Evolutionary conservation across 2,329 filamentous ascomycete species (phyloP).

Genomic region (Diplodia seriata): DNA sequence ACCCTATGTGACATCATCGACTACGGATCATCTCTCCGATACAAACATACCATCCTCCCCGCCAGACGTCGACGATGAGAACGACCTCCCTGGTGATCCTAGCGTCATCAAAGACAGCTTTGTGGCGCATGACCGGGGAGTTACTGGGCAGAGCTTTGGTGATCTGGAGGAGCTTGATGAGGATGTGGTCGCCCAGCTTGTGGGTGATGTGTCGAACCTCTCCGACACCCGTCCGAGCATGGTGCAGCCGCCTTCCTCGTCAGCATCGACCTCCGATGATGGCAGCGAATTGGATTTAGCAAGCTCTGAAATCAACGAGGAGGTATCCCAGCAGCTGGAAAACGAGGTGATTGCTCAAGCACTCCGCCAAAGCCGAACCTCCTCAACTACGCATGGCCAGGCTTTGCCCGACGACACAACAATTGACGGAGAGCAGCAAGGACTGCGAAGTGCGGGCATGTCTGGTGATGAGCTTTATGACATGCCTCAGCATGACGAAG

Average conservation of each 20-base stretch:
- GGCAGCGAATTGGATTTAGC: not conserved
- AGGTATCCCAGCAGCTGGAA: conserved; percentile 24
- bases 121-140: not conserved
- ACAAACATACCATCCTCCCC: conserved; percentile 36
- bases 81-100: conserved; percentile 5
- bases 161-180: conserved; percentile 11
- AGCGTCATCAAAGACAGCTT: conserved; percentile 19
- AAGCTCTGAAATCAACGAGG: conserved; percentile 15
- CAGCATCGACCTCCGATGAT: not conserved
- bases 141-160: not conserved
- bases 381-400: not conserved
- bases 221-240: not conserved
- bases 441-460: not conserved
- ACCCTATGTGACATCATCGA: conserved; percentile 15
- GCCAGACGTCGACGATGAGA: conserved; percentile 33
- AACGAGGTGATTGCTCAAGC: conserved; percentile 29
- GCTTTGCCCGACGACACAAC: not conserved
- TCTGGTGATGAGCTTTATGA: not conserved
- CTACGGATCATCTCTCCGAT: not conserved
- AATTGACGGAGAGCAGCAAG: not conserved
- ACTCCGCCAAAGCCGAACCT: conserved; percentile 1
- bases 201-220: conserved; percentile 11
- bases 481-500: not conserved
- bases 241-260: not conserved
- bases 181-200: conserved; percentile 10